These are phyloP conservation scores for Neurospora tetraspora DNA, from an alignment of 495 filamentous ascomycete species.

Conservation along the genomic window DNA sequence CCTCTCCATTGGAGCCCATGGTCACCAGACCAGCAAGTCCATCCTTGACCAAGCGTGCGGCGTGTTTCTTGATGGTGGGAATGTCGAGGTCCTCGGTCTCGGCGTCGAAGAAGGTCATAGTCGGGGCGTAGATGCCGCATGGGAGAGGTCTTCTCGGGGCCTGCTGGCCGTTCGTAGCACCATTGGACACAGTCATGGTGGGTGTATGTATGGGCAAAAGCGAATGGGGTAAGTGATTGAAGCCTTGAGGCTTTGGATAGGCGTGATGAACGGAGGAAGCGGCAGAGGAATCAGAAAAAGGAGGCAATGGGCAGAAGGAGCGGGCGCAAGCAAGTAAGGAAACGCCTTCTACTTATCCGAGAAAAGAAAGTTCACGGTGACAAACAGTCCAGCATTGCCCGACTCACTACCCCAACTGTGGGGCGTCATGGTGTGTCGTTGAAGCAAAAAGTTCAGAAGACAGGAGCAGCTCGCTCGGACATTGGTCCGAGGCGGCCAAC, in stretches of 20 bases:
- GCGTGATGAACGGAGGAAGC: not conserved
- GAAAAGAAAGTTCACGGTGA: not conserved
- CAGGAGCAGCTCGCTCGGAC: constrained; percentile 22
- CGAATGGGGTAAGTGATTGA: not conserved
- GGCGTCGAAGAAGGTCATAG: constrained; percentile 82
- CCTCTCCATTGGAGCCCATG: constrained; percentile 88
- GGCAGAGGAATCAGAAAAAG: not conserved
- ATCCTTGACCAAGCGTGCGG: constrained; percentile 67
- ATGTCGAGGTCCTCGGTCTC: constrained; percentile 77
- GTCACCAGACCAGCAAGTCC: constrained; percentile 77
- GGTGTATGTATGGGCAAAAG: not conserved
- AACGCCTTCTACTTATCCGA: not conserved
- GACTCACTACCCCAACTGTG: not conserved
- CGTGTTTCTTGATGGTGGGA: constrained; percentile 66
- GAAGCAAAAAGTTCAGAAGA: not conserved
- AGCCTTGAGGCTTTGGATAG: constrained; percentile 9
- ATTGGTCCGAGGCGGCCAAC: constrained; percentile 23
- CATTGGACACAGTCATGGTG: constrained; percentile 30
- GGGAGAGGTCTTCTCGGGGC: constrained; percentile 53
- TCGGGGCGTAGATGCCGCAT: constrained; percentile 80
- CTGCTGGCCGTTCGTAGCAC: constrained; percentile 26
- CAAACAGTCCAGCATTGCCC: not conserved
- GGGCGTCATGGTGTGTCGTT: not conserved
- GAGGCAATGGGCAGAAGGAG: not conserved
- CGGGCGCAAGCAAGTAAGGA: not conserved